Base-by-base conservation (phyloP, 1,139 yeast genomes). In the Geotrichum bryndzae region DNA sequence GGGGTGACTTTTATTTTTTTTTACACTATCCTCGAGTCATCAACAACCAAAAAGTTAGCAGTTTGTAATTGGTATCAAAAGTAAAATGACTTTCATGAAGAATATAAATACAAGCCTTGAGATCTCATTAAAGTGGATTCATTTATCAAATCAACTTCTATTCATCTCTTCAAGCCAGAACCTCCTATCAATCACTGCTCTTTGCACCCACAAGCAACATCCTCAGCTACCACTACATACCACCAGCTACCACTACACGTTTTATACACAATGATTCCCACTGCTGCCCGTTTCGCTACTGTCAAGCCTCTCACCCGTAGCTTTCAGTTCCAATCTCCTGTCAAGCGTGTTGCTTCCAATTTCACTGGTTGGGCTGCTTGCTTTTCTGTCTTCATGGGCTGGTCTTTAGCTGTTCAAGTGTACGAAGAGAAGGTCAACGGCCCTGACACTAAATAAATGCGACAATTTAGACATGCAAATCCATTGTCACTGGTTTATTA, bases 251-350 rank as follows among this genome's bases (percentile, higher is more conserved):
- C 45, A 38, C 41, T 23, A 46, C 41, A 18, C 52, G 25, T 31
- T 33, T 22, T 2, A 29, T 1, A 35, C n/a, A 18, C 18, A 51
- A 59, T 54, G 57, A 59, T 59, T 51, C 55, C 58, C 45, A 45
- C 61, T 52, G 58, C 61, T 45, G 60, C 60, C 25, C 57, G 56
- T 45, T 38, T 59, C 51, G 61, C 59, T 54, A n/a, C 61, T 38
- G 59, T 29, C 27, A 57, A 45, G 50, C 55, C 54, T n/a, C 25
- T 31, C 41, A 54, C 23, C 22, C 57, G 38, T 41, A 31, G 13
- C 25, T 59, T 51, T 52, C 58, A 54, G 27, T 27, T 50, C 2
- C 56, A 55, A 23, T 29, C 55, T 13, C 22, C 29, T 29, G 56
- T 31, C 22, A 15, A 46, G 18, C 57, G 61, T 27, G 50, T 52